These are phyloP conservation scores for Quercus alba DNA, from an alignment of 306 rosid species.

Conservation along the genomic window DNA sequence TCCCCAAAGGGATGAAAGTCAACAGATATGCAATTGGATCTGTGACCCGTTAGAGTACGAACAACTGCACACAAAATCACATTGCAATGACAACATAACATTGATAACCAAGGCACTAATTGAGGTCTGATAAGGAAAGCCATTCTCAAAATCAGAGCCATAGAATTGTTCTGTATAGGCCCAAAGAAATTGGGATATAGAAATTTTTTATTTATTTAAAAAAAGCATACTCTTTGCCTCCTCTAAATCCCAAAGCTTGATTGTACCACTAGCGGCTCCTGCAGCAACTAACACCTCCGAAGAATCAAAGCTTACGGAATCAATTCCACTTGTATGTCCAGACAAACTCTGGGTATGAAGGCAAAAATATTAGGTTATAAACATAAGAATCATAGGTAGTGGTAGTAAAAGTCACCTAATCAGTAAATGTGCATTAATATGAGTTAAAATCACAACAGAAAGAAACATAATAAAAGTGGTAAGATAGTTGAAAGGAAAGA, in stretches of 20 bases:
- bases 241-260: conserved; percentile 98
- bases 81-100: conserved; percentile 3
- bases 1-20: conserved; percentile 99
- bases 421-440: neutral
- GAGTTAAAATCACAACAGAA: neutral
- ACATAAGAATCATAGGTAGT: neutral
- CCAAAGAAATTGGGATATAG: conserved; percentile 24
- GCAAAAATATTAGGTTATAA: conserved; percentile 26
- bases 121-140: conserved; percentile 1
- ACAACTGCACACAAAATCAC: conserved; percentile 62
- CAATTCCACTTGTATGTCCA: conserved; percentile 98
- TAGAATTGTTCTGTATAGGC: neutral
- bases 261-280: conserved; percentile 98
- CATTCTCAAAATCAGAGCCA: neutral
- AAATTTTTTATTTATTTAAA: neutral
- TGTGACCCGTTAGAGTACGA: conserved; percentile 96
- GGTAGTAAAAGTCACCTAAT: neutral
- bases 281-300: conserved; percentile 97
- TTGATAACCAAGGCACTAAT: neutral
- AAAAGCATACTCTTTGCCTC: conserved; percentile 91
- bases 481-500: neutral
- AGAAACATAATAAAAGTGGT: neutral
- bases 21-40: conserved; percentile 96
- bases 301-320: conserved; percentile 94
- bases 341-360: conserved; percentile 77